Evolutionary conservation across 192 early-diverging fungal genomes (phyloP), one percentile per base, ranked within the genome.

Genomic region (Umbelopsis sp.): DNA sequence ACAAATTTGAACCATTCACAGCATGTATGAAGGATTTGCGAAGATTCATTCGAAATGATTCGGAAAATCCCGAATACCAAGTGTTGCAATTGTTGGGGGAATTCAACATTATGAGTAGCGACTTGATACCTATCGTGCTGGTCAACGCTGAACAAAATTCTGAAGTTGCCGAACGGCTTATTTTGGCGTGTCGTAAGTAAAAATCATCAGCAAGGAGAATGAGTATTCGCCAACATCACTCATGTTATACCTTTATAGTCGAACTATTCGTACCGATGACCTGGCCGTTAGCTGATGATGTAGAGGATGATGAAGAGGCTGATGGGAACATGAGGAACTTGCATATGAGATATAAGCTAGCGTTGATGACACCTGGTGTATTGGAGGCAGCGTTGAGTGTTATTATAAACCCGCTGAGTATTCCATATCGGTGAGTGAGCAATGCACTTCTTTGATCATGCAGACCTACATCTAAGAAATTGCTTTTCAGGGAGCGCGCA

Each of bases 241-340:
- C 9, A 35, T 61, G 22, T 18, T 20, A 10, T 55, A n/a, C 5
- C 35, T 25, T 12, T 69, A 6, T 78, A 88, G 90, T 94, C 11
- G 93, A 98, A 74, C 68, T 98, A 37, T 82, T 98, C 46, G 93
- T 95, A 33, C 92, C 94, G 0, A 80, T 96, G 82, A 98, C 96
- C 0, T 95, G 94, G 96, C 90, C 91, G 61, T 78, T 94, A 48
- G 83, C 87, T 50, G 75, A 82, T 23, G 80, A 85, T 48, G 77
- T 93, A 51, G 86, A 88, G 55, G 75, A 82, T 27, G 81, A 84
- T 35, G 78, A 81, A 0, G 68, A 72, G 12, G 64, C 82, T 27
- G 79, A 80, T 44, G 50, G 69, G 2, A 81, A 77, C 15, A 35
- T 89, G 35, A 80, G 85, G 23, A 78, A 85, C 30, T 75, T 87